phyloP scores from a whole-genome alignment of 2,329 filamentous ascomycete species.

The Parafenestella ontariensis region DNA sequence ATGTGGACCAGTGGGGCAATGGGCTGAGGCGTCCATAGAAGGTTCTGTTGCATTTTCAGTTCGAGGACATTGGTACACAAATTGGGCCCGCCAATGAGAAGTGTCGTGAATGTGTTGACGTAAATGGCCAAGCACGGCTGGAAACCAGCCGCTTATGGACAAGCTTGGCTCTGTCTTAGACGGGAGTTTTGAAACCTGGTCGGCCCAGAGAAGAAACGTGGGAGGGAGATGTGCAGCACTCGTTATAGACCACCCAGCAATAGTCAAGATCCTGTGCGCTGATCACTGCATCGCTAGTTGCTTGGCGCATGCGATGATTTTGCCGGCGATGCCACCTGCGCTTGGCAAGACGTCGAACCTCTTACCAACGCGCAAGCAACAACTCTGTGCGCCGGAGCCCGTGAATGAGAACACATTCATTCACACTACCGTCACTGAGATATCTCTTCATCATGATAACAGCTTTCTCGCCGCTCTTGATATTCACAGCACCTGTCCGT shows the following conservation, averaged over 20 bases:
- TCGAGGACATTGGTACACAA: conserved; percentile 34
- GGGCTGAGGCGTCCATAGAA: conserved; percentile 28
- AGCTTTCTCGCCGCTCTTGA: background rate
- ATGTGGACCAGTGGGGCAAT: conserved; percentile 22
- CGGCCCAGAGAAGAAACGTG: conserved; percentile 18
- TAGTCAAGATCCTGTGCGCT: conserved; percentile 8
- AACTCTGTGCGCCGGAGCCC: no score
- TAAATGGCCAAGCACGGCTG: conserved; percentile 40
- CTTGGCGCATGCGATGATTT: conserved; percentile 8
- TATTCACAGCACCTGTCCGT: background rate
- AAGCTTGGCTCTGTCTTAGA: conserved; percentile 23
- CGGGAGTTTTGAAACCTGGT: conserved; percentile 32
- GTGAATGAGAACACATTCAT: no score
- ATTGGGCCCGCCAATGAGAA: conserved; percentile 35
- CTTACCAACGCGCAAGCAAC: background rate
- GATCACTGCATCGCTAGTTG: conserved; percentile 12
- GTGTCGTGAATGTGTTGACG: conserved; percentile 21
- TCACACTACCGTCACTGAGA: background rate
- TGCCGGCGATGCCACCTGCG: conserved; percentile 4
- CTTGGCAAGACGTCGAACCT: conserved; percentile 2
- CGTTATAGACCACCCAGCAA: conserved; percentile 8
- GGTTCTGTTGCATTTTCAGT: conserved; percentile 40
- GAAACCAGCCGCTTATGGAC: conserved; percentile 23
- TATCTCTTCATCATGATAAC: background rate
- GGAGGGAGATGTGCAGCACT: conserved; percentile 25